Evolutionary conservation across 1,139 yeast genomes (phyloP).

Genomic region (Yamadazyma songkhlaensis): DNA sequence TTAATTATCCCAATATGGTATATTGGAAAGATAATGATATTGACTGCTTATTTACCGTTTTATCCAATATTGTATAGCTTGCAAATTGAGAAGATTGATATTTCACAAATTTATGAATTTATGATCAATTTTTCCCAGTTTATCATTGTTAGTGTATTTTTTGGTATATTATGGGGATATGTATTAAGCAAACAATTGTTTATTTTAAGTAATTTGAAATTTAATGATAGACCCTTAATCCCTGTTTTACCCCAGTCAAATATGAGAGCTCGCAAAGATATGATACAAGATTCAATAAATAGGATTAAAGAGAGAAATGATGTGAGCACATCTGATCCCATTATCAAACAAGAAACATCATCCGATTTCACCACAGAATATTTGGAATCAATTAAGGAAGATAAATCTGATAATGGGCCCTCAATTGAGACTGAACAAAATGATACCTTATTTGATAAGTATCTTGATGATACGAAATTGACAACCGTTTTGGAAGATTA

Average conservation of each 20-base stretch:
- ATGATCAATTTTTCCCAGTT: conserved; percentile 11
- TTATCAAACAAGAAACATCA: no score
- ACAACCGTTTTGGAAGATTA: conserved; percentile 6
- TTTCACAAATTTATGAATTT: conserved; percentile 9
- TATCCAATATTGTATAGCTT: conserved; percentile 19
- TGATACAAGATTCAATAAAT: not conserved
- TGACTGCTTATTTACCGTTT: conserved; percentile 19
- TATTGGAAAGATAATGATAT: conserved; percentile 15
- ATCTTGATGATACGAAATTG: conserved; percentile 10
- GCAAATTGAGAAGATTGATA: conserved; percentile 11
- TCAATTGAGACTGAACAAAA: not conserved
- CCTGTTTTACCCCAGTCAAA: not conserved
- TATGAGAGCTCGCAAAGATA: not conserved
- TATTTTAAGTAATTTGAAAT: conserved; percentile 2
- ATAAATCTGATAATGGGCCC: not conserved
- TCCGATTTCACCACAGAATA: no score
- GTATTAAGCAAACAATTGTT: conserved; percentile 4
- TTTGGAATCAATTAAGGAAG: not conserved
- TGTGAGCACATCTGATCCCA: no score
- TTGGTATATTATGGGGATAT: conserved; percentile 4
- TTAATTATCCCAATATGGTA: conserved; percentile 10
- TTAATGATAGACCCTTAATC: not conserved
- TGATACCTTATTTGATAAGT: conserved; percentile 9
- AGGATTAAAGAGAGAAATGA: not conserved
- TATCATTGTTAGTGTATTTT: conserved; percentile 5